Conservation (phyloP, 2,329 filamentous ascomycete genomes). For the Arthroderma uncinatum region DNA sequence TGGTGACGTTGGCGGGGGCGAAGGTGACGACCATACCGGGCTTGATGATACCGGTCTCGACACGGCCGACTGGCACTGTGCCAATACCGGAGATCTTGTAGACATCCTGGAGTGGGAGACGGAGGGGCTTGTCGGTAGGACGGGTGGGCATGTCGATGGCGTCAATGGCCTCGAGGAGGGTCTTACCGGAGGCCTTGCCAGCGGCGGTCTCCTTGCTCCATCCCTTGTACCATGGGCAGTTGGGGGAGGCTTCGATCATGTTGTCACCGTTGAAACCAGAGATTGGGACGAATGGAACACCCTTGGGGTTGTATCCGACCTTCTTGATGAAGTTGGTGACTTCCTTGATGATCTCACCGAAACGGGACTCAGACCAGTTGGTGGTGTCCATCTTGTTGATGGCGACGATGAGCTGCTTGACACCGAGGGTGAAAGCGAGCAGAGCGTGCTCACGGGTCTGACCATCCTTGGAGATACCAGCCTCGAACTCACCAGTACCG, state of each 20-base stretch:
- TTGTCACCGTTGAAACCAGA: conserved; percentile 99
- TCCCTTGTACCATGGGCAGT: conserved; percentile 99
- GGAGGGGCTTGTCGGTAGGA: conserved; percentile 97
- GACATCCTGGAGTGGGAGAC: conserved; percentile 99
- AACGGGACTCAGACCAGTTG: conserved; percentile 95
- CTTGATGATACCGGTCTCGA: conserved; percentile 97
- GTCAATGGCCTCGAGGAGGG: conserved; percentile 98
- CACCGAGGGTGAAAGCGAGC: conserved; percentile 98
- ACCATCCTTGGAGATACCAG: conserved; percentile 99
- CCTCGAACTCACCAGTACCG: conserved; percentile 99
- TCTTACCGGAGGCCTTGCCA: conserved; percentile 82
- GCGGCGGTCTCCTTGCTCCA: conserved; percentile 98
- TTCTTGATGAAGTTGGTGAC: conserved; percentile 99
- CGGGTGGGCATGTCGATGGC: conserved; percentile 84
- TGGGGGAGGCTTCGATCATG: conserved; percentile 83
- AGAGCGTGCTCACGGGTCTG: conserved; percentile 99
- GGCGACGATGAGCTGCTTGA: conserved; percentile 99
- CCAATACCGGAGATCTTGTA: conserved; percentile 99
- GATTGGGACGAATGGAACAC: conserved; percentile 97
- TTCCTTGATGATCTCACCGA: conserved; percentile 99
- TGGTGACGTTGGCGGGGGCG: conserved; percentile 96
- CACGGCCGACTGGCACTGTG: conserved; percentile 99
- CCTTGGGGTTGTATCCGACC: conserved; percentile 99
- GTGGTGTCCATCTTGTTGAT: conserved; percentile 99
- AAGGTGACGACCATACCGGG: conserved; percentile 81